Evolutionary conservation across 805 yeast genomes (phyloP).

Genomic region (Pichia thaimueangensis): DNA sequence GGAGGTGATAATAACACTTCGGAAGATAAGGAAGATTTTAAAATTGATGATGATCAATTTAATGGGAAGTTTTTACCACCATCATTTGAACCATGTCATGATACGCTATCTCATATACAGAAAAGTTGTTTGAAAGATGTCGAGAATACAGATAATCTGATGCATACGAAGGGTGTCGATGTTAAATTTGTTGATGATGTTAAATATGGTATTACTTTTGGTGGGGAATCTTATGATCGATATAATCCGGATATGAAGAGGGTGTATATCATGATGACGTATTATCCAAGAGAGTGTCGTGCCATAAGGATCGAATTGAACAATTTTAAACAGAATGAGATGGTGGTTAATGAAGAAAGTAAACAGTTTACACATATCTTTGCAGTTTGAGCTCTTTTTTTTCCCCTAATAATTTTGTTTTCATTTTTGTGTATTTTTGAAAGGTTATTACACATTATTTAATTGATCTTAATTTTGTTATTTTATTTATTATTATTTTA

Average conservation of each 20-base stretch:
- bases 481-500: not conserved
- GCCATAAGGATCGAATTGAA: conserved; percentile 61
- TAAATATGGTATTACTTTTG: conserved; percentile 45
- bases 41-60: not conserved
- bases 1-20: not conserved
- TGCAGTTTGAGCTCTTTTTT: conserved; percentile 29
- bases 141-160: not conserved
- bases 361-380: conserved; percentile 61
- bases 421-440: too few relatives aligned
- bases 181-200: conserved; percentile 41
- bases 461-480: not conserved
- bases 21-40: not conserved
- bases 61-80: too few relatives aligned
- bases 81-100: not conserved
- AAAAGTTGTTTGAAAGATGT: conserved; percentile 12
- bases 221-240: conserved; percentile 48
- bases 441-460: too few relatives aligned
- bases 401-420: too few relatives aligned
- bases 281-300: conserved; percentile 45
- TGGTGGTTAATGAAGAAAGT: conserved; percentile 63
- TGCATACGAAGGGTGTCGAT: not conserved
- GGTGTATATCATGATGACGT: conserved; percentile 34
- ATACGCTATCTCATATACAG: not conserved
- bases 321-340: conserved; percentile 51
- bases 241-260: conserved; percentile 47